phyloP scores from a whole-genome alignment of 2,329 filamentous ascomycete species.

The Colletotrichum sublineola region DNA sequence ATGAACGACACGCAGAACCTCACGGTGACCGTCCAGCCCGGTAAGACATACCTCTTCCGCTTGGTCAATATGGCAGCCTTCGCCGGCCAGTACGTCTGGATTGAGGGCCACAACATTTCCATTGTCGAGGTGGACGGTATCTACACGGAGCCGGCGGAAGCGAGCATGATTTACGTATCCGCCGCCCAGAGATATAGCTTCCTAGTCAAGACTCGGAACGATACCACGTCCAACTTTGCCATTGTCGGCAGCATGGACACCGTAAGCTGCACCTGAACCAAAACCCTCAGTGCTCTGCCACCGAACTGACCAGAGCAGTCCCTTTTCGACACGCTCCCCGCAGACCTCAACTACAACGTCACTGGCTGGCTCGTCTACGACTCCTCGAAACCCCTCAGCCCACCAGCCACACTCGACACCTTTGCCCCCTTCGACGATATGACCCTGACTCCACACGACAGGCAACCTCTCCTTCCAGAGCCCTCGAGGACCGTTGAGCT shows the following conservation, averaged over 20 bases:
- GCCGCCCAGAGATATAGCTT: constrained; percentile 77
- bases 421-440: constrained; percentile 82
- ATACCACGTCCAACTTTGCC: constrained; percentile 73
- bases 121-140: constrained; percentile 82
- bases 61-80: constrained; percentile 82
- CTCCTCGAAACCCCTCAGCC: constrained; percentile 57
- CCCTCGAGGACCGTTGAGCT: constrained; percentile 75
- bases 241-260: constrained; percentile 79
- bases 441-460: constrained; percentile 76
- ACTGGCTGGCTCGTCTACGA: constrained; percentile 76
- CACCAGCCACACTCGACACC: constrained; percentile 68
- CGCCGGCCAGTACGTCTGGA: constrained; percentile 75
- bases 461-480: constrained; percentile 68
- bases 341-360: constrained; percentile 75
- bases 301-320: constrained; percentile 54
- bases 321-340: constrained; percentile 78
- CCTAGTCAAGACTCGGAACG: constrained; percentile 73
- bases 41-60: constrained; percentile 80
- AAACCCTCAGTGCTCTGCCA: background rate
- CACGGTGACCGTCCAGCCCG: constrained; percentile 70
- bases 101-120: constrained; percentile 75
- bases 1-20: constrained; percentile 78
- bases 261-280: constrained; percentile 53
- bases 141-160: constrained; percentile 71
- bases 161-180: constrained; percentile 74